Base-by-base conservation (phyloP, 208 protist genomes). In the Leishmania arabica region DNA sequence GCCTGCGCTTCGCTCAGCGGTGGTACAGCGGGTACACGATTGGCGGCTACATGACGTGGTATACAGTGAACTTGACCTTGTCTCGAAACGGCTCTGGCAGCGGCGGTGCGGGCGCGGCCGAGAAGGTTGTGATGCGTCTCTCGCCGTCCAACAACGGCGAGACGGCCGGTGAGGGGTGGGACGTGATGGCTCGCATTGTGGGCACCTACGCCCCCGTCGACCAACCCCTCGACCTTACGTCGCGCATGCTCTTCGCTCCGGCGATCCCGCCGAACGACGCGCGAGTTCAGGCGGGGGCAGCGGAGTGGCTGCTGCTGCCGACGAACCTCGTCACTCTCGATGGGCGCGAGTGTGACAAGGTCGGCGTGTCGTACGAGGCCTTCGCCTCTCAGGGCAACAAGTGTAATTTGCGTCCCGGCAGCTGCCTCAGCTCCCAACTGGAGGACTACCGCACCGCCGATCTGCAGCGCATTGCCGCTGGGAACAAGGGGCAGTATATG, bases 291-390 rank as follows among this genome's bases (percentile, higher is more conserved):
- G 86, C 87, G 0, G 92, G 91, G 15, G 40, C 84, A 65, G 74
- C 77, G 58, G 95, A 98, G 84, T 98, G 91, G 92, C 92, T 98
- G 70, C 62, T 98, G 62, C 69, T 97, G 37, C 79, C 93, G 69
- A 89, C 58, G 4, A 88, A 78, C 21, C 81, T 89, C 45, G 94
- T 97, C 72, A 95, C 88, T 2, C 27, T 94, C 47, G 79, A 95
- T 58, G 96, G 96, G 15, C 82, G 83, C 17, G 88, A 92, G 53
- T 98, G 96, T 85, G 91, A 98, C 84, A 97, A 97, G 77, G 86
- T 98, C 2, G 96, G 96, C 40, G 93, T 98, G 27, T 95, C 91
- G 17, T 97, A 96, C 86, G 92, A 96, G 80, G 95, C 90, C n/a
- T 97, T 97, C 71, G 77, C 83, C 0, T 88, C 84, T 58, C 93